Percentiles rank a stretch among this genome's conserved stretches.
Conservation (phyloP, 352 stramenopile genomes). For the Pythium brassicae region DNA sequence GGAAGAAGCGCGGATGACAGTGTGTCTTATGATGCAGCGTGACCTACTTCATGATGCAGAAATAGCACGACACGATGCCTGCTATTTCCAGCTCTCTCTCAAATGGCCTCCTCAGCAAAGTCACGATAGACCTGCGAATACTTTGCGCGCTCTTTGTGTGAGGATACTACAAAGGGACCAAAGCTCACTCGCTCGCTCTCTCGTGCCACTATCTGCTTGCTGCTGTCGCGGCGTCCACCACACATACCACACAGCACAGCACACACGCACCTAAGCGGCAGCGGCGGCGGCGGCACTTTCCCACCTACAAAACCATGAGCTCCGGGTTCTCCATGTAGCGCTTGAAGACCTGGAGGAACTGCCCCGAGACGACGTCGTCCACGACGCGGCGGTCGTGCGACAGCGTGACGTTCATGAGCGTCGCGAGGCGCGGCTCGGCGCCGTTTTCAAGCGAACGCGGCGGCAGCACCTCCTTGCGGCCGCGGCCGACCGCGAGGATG, state of each 20-base stretch:
- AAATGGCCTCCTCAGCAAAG: too few species aligned
- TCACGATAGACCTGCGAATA: too few species aligned
- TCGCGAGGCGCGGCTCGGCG: slow-evolving; percentile 83
- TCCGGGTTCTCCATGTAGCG: slow-evolving; percentile 96
- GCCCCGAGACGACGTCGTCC: slow-evolving; percentile 93
- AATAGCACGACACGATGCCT: too few species aligned
- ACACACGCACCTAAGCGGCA: too few species aligned
- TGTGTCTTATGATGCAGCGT: too few species aligned
- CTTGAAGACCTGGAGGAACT: slow-evolving; percentile 96
- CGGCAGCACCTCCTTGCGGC: slow-evolving; percentile 82
- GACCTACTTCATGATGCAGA: too few species aligned
- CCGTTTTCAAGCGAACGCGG: slow-evolving; percentile 35
- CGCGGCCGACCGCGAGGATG: slow-evolving; percentile 97
- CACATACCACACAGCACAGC: neutral
- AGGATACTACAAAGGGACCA: too few species aligned
- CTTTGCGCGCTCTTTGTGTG: too few species aligned
- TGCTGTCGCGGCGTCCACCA: neutral
- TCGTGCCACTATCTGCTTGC: neutral
- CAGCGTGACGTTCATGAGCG: slow-evolving; percentile 95
- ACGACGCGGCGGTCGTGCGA: slow-evolving; percentile 96
- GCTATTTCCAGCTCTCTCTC: too few species aligned
- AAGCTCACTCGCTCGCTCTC: neutral
- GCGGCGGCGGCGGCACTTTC: too few species aligned
- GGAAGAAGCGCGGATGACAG: neutral
- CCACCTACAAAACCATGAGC: slow-evolving; percentile 66